Conservation (phyloP, 768 basidiomycete species). For the Lactarius sanguifluus region DNA sequence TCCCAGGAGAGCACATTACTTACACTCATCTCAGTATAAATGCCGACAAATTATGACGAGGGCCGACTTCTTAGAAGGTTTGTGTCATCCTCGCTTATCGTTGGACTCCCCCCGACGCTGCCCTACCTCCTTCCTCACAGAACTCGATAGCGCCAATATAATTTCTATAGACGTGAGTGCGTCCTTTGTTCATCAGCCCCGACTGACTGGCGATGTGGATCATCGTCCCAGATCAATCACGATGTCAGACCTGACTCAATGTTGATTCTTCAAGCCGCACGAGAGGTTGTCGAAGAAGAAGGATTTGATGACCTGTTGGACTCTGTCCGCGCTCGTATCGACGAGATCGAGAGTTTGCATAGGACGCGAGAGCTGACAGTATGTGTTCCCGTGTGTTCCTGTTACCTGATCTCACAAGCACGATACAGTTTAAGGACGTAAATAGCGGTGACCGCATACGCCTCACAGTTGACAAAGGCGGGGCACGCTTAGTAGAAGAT, state of each 20-base stretch:
- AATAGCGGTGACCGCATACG: slow-evolving; percentile 42
- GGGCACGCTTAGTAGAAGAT: slow-evolving; percentile 38
- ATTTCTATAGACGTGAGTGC: slow-evolving; percentile 79
- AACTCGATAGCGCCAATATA: slow-evolving; percentile 68
- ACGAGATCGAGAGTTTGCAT: slow-evolving; percentile 85
- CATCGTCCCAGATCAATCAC: slow-evolving; percentile 56
- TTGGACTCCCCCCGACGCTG: neutral
- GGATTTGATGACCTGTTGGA: slow-evolving; percentile 80
- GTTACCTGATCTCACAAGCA: slow-evolving; percentile 15
- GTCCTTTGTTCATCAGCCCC: slow-evolving; percentile 16
- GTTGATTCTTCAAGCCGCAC: slow-evolving; percentile 70
- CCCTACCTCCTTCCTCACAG: slow-evolving; percentile 35
- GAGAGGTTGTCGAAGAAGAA: slow-evolving; percentile 66
- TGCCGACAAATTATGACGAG: slow-evolving; percentile 83
- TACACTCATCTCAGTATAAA: slow-evolving; percentile 46
- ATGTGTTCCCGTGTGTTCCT: slow-evolving; percentile 7
- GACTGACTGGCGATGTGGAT: neutral
- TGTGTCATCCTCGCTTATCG: slow-evolving; percentile 27
- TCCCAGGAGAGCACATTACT: neutral
- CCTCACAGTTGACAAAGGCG: slow-evolving; percentile 59
- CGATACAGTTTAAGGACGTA: slow-evolving; percentile 44
- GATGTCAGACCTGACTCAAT: slow-evolving; percentile 80
- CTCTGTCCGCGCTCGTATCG: slow-evolving; percentile 70
- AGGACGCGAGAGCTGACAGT: slow-evolving; percentile 77
- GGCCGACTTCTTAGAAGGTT: slow-evolving; percentile 78